Evolutionary conservation across 257 asterid genomes (phyloP), one percentile per base, ranked within the genome.

Genomic region (Solanum appendiculatum): DNA sequence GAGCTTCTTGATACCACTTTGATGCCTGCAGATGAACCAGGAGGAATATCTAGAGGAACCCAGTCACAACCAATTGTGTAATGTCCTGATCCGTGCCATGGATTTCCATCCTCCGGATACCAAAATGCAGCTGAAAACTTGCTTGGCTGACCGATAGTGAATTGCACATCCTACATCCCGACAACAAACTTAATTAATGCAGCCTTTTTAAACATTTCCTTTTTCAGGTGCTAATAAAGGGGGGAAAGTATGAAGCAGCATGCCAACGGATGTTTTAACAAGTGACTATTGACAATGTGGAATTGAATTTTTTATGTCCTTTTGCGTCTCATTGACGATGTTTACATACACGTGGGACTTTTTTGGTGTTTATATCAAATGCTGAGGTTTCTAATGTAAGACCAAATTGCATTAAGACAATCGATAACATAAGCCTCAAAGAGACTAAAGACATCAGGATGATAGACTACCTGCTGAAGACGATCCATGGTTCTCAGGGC

Each of bases 401-500:
- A 18, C 44, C n/a, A 31, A 48, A 31, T 81, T 48, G 34, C 85
- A 80, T 9, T 3, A 80, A 29, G 84, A 80, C 42, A 9, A 8
- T 75, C 34, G 23, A 39, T 39, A 75, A n/a, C 29, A 1, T 36
- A 34, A 36, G 29, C 51, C 51, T 36, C 31, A 73, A 72, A 72
- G 84, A 42, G 63, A 77, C 3, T 1, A 80, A 81, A 81, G 3
- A 51, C 85, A 18, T 81, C 68, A 81, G 68, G 21, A 37, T 46
- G 40, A 48, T 20, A 81, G 21, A 81, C 2, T 37, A 95, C 98
- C 98, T 93, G 98, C 89, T 94, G 98, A 88, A 93, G 94, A 89
- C 87, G 97, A 88, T 95, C 98, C 95, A 87, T 93, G 84, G 97
- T 95, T 92, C 98, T 90, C 88, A 95, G 85, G 33, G 98, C 94